Base-by-base conservation (phyloP, 495 filamentous ascomycete genomes). In the Hypoxylon crocopeplum region DNA sequence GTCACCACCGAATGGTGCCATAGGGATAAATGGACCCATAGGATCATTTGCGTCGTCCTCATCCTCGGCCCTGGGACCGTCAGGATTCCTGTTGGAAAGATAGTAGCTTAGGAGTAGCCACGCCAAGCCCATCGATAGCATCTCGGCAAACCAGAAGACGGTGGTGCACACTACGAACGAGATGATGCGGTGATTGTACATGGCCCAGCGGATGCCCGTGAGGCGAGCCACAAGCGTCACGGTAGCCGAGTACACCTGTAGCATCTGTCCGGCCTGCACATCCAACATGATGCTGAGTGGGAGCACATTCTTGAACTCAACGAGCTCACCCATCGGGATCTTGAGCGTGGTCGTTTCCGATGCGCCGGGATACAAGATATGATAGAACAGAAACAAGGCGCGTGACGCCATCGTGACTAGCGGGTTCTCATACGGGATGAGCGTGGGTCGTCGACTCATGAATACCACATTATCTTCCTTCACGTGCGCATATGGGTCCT, bases 111-210 rank as follows among this genome's bases (percentile, higher is more conserved):
- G 57, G 2, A 79, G 29, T 1, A 81, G 49, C 87, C 88, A 94
- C 0, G 75, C 82, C 1, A 88, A 1, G 5, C 76, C 70, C 55
- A 84, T 77, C 24, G 85, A 86, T 0, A 81, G 37, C 73, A 96
- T 79, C 60, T 89, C 89, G 1, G 82, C 75, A 7, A 68, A 70
- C 93, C 92, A 97, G 70, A 97, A 97, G 20, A 82, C 37, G 2
- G 67, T 73, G 3, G 84, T 89, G 48, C 88, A 88, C 1, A 88
- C 58, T 0, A 89, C 32, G 57, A 91, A 91, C 8, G 84, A 84
- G 1, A 85, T 69, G 22, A 93, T 54, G 29, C 86, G 84, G 74
- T 91, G 86, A 17, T 88, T 83, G 57, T 91, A 93, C 90, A 98
- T 96, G 21, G 91, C 64, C 87, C 89, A 93, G 51, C 88, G 82